These are phyloP conservation scores for Blastocystis sp. DNA, from an alignment of 352 stramenopile genomes.

Conservation along the genomic window DNA sequence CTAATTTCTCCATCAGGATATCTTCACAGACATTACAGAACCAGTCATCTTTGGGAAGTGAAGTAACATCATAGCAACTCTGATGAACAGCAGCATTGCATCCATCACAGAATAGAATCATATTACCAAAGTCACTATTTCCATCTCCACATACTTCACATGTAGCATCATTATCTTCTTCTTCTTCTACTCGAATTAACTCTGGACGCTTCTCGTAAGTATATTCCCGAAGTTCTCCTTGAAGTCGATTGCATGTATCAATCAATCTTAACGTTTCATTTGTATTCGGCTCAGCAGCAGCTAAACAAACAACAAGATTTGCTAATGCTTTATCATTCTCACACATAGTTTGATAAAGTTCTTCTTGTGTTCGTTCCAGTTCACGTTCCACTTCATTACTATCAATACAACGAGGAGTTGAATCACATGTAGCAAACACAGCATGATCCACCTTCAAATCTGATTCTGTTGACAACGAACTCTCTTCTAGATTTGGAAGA, in stretches of 20 bases:
- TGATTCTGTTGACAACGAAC: neutral
- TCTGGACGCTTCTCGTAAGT: constrained; percentile 12
- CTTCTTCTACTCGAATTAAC: neutral
- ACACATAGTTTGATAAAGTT: neutral
- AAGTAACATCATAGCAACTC: constrained; percentile 76
- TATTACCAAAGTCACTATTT: constrained; percentile 77
- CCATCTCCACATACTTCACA: constrained; percentile 76
- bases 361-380: neutral
- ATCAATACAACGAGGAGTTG: neutral
- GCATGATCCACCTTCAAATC: neutral
- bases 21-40: constrained; percentile 74
- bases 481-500: too few relatives aligned
- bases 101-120: constrained; percentile 80
- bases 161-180: constrained; percentile 58
- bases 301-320: neutral
- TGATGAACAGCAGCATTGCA: constrained; percentile 79
- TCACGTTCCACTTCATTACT: constrained; percentile 21
- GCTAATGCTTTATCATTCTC: neutral
- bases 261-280: neutral
- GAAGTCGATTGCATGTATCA: neutral
- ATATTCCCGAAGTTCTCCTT: constrained; percentile 1
- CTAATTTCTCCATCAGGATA: constrained; percentile 58
- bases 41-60: constrained; percentile 73
- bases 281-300: neutral
- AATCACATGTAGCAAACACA: neutral